Evolutionary conservation across 257 asterid species (phyloP).

Genomic region (Capsicum chinense): DNA sequence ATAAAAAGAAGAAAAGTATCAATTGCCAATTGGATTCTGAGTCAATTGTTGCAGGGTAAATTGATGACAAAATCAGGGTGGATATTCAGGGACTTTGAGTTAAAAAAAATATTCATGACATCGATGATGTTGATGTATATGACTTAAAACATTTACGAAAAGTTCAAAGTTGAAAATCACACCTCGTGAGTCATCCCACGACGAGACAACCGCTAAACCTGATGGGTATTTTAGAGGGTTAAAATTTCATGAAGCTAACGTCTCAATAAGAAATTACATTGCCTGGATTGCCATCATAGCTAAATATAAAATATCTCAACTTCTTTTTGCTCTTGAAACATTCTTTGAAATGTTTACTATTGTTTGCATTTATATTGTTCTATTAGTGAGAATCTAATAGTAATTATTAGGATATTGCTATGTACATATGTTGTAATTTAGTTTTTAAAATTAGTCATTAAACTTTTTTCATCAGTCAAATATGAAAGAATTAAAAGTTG

Average conservation of each 20-base stretch:
- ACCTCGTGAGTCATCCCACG: neutral
- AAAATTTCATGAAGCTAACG: neutral
- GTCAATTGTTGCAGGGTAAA: neutral
- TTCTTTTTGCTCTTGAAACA: neutral
- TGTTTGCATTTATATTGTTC: neutral
- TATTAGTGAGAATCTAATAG: neutral
- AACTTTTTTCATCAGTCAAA: no score
- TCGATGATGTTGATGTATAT: neutral
- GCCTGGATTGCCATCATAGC: neutral
- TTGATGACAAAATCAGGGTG: slow-evolving; percentile 4
- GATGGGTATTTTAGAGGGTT: neutral
- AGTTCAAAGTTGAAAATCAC: neutral
- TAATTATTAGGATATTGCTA: neutral
- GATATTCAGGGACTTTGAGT: neutral
- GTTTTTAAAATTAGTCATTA: neutral
- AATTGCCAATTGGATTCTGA: no score
- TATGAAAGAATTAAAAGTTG: neutral
- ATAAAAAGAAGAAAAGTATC: no score
- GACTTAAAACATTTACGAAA: neutral
- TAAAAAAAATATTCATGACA: neutral
- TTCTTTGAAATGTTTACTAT: neutral
- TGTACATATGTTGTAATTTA: neutral
- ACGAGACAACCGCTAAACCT: neutral
- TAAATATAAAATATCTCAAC: neutral
- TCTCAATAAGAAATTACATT: neutral